Evolutionary conservation across 73 alveolate species (phyloP).

Genomic region (Diophrys appendiculata): DNA sequence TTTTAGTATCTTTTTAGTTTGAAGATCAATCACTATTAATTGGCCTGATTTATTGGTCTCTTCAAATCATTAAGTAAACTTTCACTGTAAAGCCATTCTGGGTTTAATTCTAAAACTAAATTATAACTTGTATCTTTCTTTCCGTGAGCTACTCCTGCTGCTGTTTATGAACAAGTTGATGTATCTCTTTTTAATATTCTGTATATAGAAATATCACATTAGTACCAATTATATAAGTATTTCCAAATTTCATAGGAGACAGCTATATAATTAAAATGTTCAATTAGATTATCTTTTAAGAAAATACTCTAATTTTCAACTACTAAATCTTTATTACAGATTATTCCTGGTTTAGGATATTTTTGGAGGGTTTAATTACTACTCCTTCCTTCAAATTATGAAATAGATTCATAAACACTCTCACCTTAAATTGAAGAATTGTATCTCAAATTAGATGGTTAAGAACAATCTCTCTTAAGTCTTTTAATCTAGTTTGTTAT

Average conservation of each 20-base stretch:
- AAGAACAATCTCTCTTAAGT: background rate
- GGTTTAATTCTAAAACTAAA: background rate
- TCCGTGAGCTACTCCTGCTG: background rate
- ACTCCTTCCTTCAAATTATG: background rate
- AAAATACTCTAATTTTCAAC: background rate
- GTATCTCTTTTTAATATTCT: conserved; percentile 3
- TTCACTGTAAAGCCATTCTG: background rate
- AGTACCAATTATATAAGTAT: conserved; percentile 35
- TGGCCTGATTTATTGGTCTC: too few relatives aligned
- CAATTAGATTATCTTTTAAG: conserved; percentile 25
- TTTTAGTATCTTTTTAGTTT: too few relatives aligned
- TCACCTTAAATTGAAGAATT: background rate
- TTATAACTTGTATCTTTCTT: background rate
- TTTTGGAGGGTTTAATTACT: too few relatives aligned
- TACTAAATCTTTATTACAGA: background rate
- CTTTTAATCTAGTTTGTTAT: background rate
- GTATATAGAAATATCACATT: conserved; percentile 15
- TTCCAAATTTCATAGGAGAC: conserved; percentile 44
- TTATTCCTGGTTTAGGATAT: background rate
- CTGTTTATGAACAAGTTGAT: background rate
- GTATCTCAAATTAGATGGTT: background rate
- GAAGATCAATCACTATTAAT: too few relatives aligned
- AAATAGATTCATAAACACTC: background rate
- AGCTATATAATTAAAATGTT: conserved; percentile 45
- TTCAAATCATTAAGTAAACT: background rate